Conservation (phyloP, 2,329 filamentous ascomycete genomes). For the Talaromyces pinophilus region DNA sequence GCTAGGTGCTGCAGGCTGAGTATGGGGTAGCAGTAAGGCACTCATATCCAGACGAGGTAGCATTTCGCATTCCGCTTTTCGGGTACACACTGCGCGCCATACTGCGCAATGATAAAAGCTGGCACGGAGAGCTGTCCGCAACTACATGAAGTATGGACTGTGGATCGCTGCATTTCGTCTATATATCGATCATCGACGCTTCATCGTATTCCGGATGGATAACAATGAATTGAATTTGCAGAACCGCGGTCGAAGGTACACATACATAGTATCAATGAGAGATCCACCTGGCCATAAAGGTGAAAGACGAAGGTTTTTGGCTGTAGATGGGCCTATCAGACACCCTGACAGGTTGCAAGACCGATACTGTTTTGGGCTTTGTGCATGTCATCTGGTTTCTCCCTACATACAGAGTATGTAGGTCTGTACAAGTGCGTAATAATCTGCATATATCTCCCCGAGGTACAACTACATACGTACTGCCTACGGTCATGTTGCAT, state of each 20-base stretch:
- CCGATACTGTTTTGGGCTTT: not conserved
- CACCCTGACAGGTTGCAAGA: not conserved
- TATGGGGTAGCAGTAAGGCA: slow-evolving; percentile 1
- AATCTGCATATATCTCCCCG: slow-evolving; percentile 2
- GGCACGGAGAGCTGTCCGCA: not conserved
- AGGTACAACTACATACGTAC: not conserved
- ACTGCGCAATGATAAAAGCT: not conserved
- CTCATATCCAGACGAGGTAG: slow-evolving; percentile 3
- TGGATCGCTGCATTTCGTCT: not conserved
- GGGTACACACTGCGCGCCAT: not conserved
- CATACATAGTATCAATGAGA: not conserved
- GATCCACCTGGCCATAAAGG: not conserved
- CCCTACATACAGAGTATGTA: not conserved
- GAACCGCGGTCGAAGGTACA: not conserved
- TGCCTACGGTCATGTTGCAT: not conserved
- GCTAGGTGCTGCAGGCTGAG: not conserved
- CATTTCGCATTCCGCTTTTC: slow-evolving; percentile 6
- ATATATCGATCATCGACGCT: not conserved
- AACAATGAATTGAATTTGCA: not conserved
- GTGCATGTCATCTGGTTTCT: not conserved
- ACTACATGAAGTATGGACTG: not conserved
- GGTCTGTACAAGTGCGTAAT: not conserved
- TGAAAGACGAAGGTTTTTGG: not conserved
- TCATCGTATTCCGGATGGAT: not conserved
- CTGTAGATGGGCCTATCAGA: not conserved